Base-by-base conservation (phyloP, 768 basidiomycete genomes). In the Lactifluus subvellereus region DNA sequence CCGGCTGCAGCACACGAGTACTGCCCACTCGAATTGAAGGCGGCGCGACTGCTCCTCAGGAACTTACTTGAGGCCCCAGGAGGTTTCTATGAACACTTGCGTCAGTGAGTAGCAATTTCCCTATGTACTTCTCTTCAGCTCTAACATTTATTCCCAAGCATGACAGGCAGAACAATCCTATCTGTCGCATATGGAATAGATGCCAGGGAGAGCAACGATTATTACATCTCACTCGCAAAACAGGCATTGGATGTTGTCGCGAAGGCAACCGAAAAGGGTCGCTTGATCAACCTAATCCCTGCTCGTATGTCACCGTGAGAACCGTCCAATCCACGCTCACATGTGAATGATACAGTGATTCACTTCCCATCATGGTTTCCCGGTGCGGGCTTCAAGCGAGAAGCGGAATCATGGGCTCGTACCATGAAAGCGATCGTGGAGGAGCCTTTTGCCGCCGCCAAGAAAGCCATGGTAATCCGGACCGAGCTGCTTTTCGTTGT, bases 111-210 rank as follows among this genome's bases (percentile, higher is more conserved):
- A n/a, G 1, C 22, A 33, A 11, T 14, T n/a, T 11, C 13, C 16
- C 10, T 42, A 2, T 13, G 22, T 43, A 22, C 14, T 27, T 32
- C 3, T 20, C 8, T 16, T 16, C 32, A n/a, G 11, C n/a, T n/a
- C 42, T 51, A 52, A 59, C n/a, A 16, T 22, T 8, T 16, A 13
- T n/a, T 32, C 6, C 13, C 45, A 52, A 82, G 80, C 48, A 72
- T 77, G 67, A 71, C 77, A 2, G 79, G 75, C 11, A 71, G 74
- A n/a, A 70, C 77, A 20, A 69, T 78, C 11, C 69, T 82, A 54
- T 74, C 74, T 0, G 62, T 81, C 9, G 77, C 78, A 0, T 83
- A 84, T 64, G 84, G 82, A 2, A 72, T 82, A 20, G 68, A 77
- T 13, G 73, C 78, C 9, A 63, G 73, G 42, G 71, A 75, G 0